Conservation (phyloP, 129 eudicot genomes). For the Oenanthe sinensis region DNA sequence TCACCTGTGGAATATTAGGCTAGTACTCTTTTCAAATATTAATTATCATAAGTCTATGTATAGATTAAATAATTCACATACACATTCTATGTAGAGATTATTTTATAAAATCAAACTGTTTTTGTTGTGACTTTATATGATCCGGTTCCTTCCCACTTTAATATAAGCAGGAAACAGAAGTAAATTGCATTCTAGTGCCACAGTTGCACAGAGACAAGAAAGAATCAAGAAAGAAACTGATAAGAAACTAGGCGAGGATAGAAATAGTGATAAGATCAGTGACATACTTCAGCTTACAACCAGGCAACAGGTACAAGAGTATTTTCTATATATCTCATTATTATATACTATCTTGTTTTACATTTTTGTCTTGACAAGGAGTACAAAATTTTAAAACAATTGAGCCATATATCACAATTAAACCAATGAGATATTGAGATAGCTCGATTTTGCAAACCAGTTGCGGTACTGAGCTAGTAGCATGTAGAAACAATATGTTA, state of each 20-base stretch:
- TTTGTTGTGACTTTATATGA: background rate
- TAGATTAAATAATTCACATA: background rate
- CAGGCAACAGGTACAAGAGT: slow-evolving; percentile 17
- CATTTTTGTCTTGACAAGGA: background rate
- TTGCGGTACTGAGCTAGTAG: background rate
- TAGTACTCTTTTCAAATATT: background rate
- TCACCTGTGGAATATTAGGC: slow-evolving; percentile 11
- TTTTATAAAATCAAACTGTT: background rate
- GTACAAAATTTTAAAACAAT: too few species aligned
- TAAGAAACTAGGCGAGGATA: slow-evolving; percentile 17
- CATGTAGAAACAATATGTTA: background rate
- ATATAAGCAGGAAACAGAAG: slow-evolving; percentile 6
- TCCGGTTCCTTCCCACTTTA: background rate
- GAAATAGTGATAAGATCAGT: slow-evolving; percentile 14
- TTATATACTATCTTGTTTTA: background rate
- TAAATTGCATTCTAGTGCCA: slow-evolving; percentile 29
- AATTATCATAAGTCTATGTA: background rate
- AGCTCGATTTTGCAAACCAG: background rate
- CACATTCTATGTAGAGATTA: background rate
- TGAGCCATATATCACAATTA: too few species aligned
- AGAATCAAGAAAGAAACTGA: slow-evolving; percentile 17
- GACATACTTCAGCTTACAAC: slow-evolving; percentile 12
- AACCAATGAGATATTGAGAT: background rate
- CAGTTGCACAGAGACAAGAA: slow-evolving; percentile 24
- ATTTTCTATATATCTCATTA: background rate